phyloP scores from a whole-genome alignment of 768 basidiomycete genomes.

The Candolleomyces eurysporus region DNA sequence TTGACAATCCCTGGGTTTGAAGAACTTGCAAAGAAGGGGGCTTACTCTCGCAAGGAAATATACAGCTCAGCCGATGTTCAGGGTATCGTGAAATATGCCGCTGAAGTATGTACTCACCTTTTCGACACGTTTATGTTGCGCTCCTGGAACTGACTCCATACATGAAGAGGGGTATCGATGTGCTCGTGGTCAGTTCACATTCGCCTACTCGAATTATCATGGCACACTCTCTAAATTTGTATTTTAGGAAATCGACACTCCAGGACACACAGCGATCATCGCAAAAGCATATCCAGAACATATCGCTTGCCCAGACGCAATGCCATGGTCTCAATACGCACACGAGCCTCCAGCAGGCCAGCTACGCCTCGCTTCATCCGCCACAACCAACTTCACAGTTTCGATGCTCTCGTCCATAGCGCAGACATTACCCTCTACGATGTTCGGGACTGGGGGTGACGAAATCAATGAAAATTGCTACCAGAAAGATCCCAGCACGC shows the following conservation, averaged over 20 bases:
- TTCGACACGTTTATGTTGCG: neutral
- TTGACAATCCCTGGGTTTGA: conserved; percentile 59
- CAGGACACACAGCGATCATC: conserved; percentile 77
- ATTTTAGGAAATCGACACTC: conserved; percentile 75
- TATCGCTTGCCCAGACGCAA: conserved; percentile 59
- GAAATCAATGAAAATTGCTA: conserved; percentile 75
- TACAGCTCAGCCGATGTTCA: conserved; percentile 58
- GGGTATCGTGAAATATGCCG: conserved; percentile 63
- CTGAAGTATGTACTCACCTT: conserved; percentile 40
- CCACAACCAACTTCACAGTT: conserved; percentile 58
- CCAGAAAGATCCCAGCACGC: conserved; percentile 56
- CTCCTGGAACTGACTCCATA: neutral
- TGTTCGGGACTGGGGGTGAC: conserved; percentile 82
- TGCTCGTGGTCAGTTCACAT: conserved; percentile 48
- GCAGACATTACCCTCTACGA: conserved; percentile 47
- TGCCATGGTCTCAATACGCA: conserved; percentile 62
- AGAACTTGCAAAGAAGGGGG: conserved; percentile 60
- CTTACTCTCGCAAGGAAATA: conserved; percentile 55
- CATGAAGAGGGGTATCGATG: conserved; percentile 66
- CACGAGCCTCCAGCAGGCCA: conserved; percentile 83
- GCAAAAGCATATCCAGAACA: conserved; percentile 66
- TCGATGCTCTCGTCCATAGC: conserved; percentile 54
- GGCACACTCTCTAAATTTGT: neutral
- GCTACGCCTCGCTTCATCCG: conserved; percentile 64
- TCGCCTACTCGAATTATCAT: conserved; percentile 7